These are phyloP conservation scores for Strobilomyces confusus DNA, from an alignment of 768 basidiomycete genomes.

Conservation along the genomic window DNA sequence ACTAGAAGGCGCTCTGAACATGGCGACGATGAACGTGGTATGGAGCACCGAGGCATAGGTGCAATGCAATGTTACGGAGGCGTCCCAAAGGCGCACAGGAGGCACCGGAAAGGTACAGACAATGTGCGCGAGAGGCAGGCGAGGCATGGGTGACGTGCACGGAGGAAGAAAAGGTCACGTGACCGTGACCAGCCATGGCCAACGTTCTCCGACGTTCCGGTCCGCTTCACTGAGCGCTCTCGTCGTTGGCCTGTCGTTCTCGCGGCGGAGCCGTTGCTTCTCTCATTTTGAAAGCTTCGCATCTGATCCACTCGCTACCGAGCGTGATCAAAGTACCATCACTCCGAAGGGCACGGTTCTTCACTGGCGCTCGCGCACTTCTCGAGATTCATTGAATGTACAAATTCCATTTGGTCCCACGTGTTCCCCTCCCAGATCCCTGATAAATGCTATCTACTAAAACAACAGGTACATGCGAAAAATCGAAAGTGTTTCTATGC, in stretches of 20 bases:
- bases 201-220: too few species aligned
- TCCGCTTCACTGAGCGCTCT: too few species aligned
- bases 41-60: slow-evolving; percentile 32
- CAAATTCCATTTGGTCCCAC: slow-evolving; percentile 3
- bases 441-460: slow-evolving; percentile 12
- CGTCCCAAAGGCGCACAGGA: too few species aligned
- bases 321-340: neutral
- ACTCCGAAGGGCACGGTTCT: neutral
- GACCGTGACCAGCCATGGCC: too few species aligned
- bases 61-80: too few species aligned
- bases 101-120: too few species aligned
- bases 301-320: neutral
- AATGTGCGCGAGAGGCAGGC: too few species aligned
- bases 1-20: slow-evolving; percentile 35
- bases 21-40: slow-evolving; percentile 38
- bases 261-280: too few species aligned
- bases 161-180: too few species aligned
- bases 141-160: too few species aligned
- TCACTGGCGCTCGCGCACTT: neutral
- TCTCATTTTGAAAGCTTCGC: neutral
- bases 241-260: too few species aligned
- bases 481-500: slow-evolving; percentile 20
- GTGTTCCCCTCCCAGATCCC: neutral
- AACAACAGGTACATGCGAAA: slow-evolving; percentile 19
- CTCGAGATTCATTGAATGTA: neutral